Base-by-base conservation (phyloP, 2,329 filamentous ascomycete species). In the Fusarium mexicanum region DNA sequence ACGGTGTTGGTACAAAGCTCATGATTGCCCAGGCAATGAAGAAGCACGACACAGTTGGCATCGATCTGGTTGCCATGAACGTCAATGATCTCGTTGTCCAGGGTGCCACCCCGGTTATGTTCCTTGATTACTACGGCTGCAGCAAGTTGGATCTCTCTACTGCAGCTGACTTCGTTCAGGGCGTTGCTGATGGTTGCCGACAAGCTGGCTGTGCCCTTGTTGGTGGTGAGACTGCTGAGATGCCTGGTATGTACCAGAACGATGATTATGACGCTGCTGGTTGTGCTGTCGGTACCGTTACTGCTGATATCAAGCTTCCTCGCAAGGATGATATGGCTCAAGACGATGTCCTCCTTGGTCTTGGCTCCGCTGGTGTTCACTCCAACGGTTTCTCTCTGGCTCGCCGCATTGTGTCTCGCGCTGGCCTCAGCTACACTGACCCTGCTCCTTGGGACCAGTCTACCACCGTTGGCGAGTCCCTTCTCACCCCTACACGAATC, bases 351-450 rank as follows among this genome's bases (percentile, higher is more conserved):
- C 89, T 99, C 5, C 87, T 99, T 10, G 96, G 95, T 29, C 87
- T 99, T 17, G 92, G 90, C 17, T 98, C 95, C 31, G 93, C 90
- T 65, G 96, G 96, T 38, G 90, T 96, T 4, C 96, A 99, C 86
- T 98, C 95, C 40, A 99, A 99, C 83, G 96, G 96, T 55, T 99
- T 97, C 87, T 98, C 95, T 0, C 91, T 99, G n/a, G 93, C 98
- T 40, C 93, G 96, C 71, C 94, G 94, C 80, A 95, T 98, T 78
- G 88, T 98, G 73, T 91, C 94, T 77, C 88, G 88, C 67, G 89
- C 92, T 41, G 91, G 91, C 8, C 86, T 98, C 9, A 85, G 85
- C 48, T 98, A 95, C 85, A 86, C 88, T 18, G 91, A 93, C 75
- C 81, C 87, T 3, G 92, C 93, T 4, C 96, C 96, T 4, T 99